These are phyloP conservation scores for Pestalotiopsis sp. DNA, from an alignment of 2,329 filamentous ascomycete species.

Conservation along the genomic window DNA sequence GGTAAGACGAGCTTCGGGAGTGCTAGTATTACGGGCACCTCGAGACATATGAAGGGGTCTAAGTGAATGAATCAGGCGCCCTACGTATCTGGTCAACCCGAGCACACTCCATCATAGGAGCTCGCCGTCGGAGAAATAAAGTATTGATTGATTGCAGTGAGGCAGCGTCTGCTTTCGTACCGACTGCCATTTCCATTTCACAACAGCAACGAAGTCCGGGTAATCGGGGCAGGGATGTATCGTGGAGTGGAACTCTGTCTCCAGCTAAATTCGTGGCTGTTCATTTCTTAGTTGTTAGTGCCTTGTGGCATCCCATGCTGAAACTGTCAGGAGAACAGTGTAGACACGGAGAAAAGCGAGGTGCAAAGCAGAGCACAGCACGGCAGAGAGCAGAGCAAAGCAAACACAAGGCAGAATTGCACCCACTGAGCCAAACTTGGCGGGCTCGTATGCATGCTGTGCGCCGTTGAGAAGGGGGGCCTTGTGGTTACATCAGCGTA, in stretches of 20 bases:
- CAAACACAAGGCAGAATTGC: not conserved
- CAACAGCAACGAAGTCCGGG: not conserved
- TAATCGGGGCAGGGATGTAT: not conserved
- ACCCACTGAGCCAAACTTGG: not conserved
- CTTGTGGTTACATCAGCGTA: not conserved
- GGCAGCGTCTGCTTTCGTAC: not conserved
- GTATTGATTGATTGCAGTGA: not conserved
- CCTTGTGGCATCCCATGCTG: not conserved
- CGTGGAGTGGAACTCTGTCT: not conserved
- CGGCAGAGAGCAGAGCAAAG: not conserved
- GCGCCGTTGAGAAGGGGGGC: not conserved
- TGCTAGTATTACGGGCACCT: not conserved
- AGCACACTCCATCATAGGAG: too few relatives aligned
- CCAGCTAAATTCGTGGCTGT: conserved; percentile 2
- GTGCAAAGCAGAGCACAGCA: not conserved
- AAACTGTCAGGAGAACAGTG: conserved; percentile 2
- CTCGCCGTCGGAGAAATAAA: not conserved
- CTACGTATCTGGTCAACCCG: not conserved
- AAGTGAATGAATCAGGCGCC: not conserved
- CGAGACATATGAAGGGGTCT: not conserved
- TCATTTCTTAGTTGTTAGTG: conserved; percentile 4
- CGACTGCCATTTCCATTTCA: not conserved
- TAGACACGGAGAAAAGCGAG: not conserved
- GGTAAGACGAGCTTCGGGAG: too few relatives aligned
- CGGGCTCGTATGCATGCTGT: not conserved